These are phyloP conservation scores for Monosporozyma aquatica DNA, from an alignment of 805 yeast species.

Conservation along the genomic window DNA sequence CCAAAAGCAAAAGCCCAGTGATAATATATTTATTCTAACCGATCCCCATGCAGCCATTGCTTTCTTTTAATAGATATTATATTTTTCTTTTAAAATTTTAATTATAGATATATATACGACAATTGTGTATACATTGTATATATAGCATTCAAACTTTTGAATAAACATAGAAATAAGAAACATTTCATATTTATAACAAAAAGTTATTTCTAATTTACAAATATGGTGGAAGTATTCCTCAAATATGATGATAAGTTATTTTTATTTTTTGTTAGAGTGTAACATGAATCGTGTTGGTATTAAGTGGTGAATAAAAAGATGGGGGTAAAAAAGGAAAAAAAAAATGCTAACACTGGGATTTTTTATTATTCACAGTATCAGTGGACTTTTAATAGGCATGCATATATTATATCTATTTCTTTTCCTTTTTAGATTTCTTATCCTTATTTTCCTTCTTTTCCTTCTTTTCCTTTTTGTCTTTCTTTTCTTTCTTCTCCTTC, in stretches of 20 bases:
- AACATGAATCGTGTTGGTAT: not conserved
- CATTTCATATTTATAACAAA: not conserved
- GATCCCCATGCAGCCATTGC: too few relatives aligned
- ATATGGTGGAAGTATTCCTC: slow-evolving; percentile 4
- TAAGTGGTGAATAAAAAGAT: too few relatives aligned
- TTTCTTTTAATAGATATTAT: too few relatives aligned
- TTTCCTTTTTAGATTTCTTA: slow-evolving; percentile 29
- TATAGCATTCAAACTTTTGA: not conserved
- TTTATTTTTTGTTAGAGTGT: not conserved
- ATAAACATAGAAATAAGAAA: not conserved
- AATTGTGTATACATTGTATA: not conserved
- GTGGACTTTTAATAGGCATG: too few relatives aligned
- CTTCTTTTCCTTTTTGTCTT: slow-evolving; percentile 30
- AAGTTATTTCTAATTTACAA: slow-evolving; percentile 18
- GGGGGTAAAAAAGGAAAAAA: too few relatives aligned
- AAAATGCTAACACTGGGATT: not conserved
- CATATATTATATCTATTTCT: slow-evolving; percentile 14
- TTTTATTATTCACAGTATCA: too few relatives aligned
- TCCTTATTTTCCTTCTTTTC: slow-evolving; percentile 21
- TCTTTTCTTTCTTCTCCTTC: slow-evolving; percentile 29
- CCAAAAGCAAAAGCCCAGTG: too few relatives aligned
- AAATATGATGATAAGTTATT: not conserved
- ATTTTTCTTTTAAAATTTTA: slow-evolving; percentile 1
- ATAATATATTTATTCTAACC: too few relatives aligned
- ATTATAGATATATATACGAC: slow-evolving; percentile 1